Evolutionary conservation across 345 rosid genomes (phyloP).

Genomic region (Eucalyptus leucophloia): DNA sequence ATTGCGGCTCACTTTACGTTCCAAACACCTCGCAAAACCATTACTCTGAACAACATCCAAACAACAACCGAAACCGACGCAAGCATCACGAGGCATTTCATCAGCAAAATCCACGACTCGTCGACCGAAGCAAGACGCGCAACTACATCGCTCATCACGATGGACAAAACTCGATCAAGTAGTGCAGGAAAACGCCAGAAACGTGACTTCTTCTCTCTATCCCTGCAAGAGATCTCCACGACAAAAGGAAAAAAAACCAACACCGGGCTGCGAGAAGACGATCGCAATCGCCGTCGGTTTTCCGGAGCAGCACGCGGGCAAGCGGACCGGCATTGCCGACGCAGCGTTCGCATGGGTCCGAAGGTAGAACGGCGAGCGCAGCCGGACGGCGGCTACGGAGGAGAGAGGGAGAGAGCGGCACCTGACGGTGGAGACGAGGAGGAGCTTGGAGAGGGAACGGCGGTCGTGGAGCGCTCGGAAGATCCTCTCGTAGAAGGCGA

Average conservation of each 20-base stretch:
- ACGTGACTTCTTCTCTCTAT: background rate
- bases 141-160: background rate
- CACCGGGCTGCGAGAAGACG: background rate
- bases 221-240: background rate
- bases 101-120: background rate
- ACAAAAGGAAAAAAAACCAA: too few species aligned
- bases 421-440: constrained; percentile 41
- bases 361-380: background rate
- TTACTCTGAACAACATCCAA: background rate
- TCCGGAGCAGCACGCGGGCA: background rate
- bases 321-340: background rate
- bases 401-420: background rate
- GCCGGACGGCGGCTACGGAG: background rate
- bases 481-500: constrained; percentile 23
- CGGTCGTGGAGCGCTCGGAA: constrained; percentile 19
- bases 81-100: background rate
- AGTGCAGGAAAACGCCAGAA: background rate
- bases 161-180: background rate
- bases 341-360: background rate
- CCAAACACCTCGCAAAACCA: background rate
- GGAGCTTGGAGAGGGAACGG: constrained; percentile 38
- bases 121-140: background rate
- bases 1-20: background rate
- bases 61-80: background rate
- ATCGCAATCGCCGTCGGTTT: background rate